Evolutionary conservation across 176 grass and related monocot genomes (phyloP).

Genomic region (Avena sativa): DNA sequence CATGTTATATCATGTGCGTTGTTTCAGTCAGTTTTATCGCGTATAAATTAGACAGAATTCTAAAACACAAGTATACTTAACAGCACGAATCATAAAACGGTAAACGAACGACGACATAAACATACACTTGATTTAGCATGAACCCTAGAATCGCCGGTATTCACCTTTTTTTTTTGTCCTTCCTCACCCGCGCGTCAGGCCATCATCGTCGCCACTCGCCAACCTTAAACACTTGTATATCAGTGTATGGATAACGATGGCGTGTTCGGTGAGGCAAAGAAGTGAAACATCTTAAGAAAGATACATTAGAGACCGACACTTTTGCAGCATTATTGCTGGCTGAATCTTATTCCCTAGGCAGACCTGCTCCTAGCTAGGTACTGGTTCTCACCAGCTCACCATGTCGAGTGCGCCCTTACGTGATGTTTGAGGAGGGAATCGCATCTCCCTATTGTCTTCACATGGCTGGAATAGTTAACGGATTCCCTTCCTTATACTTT

Average conservation of each 20-base stretch:
- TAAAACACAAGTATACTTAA: no score
- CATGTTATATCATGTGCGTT: no score
- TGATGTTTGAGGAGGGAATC: conserved; percentile 7
- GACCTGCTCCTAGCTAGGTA: background rate
- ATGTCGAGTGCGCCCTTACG: background rate
- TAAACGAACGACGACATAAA: no score
- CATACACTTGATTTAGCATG: no score
- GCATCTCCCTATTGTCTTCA: background rate
- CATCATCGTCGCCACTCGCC: no score
- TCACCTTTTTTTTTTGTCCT: no score
- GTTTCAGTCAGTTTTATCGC: no score
- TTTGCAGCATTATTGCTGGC: background rate
- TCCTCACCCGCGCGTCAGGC: no score
- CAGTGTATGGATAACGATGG: background rate
- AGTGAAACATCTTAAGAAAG: background rate
- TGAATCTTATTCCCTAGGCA: background rate
- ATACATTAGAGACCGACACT: background rate
- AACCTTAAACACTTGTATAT: background rate
- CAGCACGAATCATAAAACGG: no score
- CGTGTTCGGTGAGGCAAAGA: background rate
- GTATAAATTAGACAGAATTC: no score
- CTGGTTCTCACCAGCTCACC: conserved; percentile 4
- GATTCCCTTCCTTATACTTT: background rate
- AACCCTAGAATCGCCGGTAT: no score
- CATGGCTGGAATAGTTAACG: no score